These are phyloP conservation scores for Saturnispora gosingensis DNA, from an alignment of 805 yeast genomes.

Conservation along the genomic window DNA sequence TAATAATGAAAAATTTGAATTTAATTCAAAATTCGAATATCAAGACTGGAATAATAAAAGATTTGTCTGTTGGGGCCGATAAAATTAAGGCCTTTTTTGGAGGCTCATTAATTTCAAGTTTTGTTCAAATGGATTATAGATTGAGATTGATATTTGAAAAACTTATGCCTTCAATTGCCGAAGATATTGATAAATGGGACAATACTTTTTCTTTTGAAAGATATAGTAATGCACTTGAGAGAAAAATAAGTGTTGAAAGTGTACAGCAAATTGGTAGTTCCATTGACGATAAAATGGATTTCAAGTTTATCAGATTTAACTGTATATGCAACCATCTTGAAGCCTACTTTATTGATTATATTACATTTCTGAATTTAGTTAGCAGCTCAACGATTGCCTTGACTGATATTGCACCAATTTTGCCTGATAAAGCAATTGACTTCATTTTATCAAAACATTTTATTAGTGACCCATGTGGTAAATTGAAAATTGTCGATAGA, in stretches of 20 bases:
- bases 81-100: constrained; percentile 8
- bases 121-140: constrained; percentile 4
- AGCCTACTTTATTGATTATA: constrained; percentile 15
- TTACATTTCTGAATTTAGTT: constrained; percentile 1
- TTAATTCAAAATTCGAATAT: background rate
- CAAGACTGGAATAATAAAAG: background rate
- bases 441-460: constrained; percentile 11
- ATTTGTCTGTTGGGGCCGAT: constrained; percentile 1
- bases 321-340: constrained; percentile 13
- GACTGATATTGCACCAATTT: constrained; percentile 9
- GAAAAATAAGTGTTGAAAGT: constrained; percentile 5
- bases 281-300: constrained; percentile 2
- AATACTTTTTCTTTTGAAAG: constrained; percentile 6
- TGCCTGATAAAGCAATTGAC: constrained; percentile 13
- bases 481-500: constrained; percentile 9
- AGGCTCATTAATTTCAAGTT: constrained; percentile 7
- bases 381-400: constrained; percentile 5
- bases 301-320: constrained; percentile 3
- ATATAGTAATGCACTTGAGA: constrained; percentile 9
- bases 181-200: constrained; percentile 9
- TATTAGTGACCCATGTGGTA: background rate
- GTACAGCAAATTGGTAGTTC: background rate
- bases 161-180: constrained; percentile 4
- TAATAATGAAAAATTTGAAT: constrained; percentile 1
- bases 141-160: constrained; percentile 6